Percentiles rank a stretch among this genome's conserved stretches.
phyloP scores from a whole-genome alignment of 2,329 filamentous ascomycete species.

The Tolypocladium paradoxum region DNA sequence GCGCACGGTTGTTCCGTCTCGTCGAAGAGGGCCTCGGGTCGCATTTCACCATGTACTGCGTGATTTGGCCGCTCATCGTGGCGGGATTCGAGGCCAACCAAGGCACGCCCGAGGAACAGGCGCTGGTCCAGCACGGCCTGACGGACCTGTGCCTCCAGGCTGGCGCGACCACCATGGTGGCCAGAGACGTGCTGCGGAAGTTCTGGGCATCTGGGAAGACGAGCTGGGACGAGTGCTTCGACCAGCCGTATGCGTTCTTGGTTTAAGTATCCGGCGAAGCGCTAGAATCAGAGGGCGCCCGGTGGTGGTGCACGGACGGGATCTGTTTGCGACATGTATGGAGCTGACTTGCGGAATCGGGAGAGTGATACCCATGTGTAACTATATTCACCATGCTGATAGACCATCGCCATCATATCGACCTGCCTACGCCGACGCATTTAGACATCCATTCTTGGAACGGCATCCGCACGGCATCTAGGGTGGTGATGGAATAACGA shows the following conservation, averaged over 20 bases:
- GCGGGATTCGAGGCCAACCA: neutral
- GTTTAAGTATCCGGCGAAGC: neutral
- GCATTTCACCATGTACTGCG: neutral
- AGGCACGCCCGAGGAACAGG: neutral
- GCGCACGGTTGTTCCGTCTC: neutral
- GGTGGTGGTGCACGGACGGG: neutral
- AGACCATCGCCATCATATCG: too few species aligned
- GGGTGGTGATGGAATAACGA: too few species aligned
- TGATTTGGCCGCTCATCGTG: neutral
- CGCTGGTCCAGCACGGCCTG: neutral
- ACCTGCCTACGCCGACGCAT: too few species aligned
- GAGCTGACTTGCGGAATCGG: neutral
- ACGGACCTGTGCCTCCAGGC: neutral
- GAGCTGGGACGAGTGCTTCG: slow-evolving; percentile 5
- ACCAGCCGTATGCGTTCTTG: slow-evolving; percentile 1
- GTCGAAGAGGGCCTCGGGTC: neutral
- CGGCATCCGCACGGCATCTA: too few species aligned
- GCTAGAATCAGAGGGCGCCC: neutral
- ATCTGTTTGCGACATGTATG: neutral
- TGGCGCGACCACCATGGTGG: slow-evolving; percentile 1
- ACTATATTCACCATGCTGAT: too few species aligned
- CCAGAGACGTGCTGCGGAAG: neutral
- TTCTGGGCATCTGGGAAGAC: slow-evolving; percentile 4
- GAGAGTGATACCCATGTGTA: too few species aligned
- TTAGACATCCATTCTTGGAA: too few species aligned